A percentile compares a stretch with the other conserved stretches of the same genome.
Evolutionary conservation across 345 rosid genomes (phyloP).

Genomic region (Microcos paniculata): DNA sequence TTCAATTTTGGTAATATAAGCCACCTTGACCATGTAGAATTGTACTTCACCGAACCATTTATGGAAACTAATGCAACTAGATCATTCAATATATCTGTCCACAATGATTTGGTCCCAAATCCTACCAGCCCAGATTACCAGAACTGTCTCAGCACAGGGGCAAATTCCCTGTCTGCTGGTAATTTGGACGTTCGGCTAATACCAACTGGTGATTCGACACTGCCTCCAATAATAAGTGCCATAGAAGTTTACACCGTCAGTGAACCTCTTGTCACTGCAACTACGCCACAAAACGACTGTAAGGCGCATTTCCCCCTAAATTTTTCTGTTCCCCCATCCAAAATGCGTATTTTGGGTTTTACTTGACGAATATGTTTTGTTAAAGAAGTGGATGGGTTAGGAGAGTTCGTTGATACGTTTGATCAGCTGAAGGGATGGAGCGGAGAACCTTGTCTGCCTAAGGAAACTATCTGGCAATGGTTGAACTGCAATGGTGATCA

Average conservation of each 20-base stretch:
- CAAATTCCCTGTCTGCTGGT: background rate
- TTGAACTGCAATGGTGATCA: background rate
- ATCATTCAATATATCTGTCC: background rate
- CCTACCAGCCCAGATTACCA: background rate
- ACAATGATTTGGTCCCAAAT: background rate
- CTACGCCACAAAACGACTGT: background rate
- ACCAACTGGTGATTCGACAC: background rate
- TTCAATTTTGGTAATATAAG: background rate
- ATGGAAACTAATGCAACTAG: background rate
- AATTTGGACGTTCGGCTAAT: background rate
- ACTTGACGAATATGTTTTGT: background rate
- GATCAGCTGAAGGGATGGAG: conserved; percentile 2
- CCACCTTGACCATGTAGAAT: background rate
- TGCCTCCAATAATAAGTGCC: background rate
- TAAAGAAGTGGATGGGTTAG: background rate
- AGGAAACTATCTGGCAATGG: background rate
- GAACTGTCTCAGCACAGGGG: background rate
- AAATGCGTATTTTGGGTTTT: background rate
- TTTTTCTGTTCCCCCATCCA: background rate
- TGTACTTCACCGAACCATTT: background rate
- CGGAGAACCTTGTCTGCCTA: background rate
- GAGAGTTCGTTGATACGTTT: background rate
- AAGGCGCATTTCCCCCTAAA: background rate
- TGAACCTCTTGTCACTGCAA: conserved; percentile 8
- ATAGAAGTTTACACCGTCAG: conserved; percentile 3